Percentiles rank a stretch among this genome's conserved stretches.
phyloP scores from a whole-genome alignment of 2,329 filamentous ascomycete genomes.

The Penicillium aurantiogriseum region DNA sequence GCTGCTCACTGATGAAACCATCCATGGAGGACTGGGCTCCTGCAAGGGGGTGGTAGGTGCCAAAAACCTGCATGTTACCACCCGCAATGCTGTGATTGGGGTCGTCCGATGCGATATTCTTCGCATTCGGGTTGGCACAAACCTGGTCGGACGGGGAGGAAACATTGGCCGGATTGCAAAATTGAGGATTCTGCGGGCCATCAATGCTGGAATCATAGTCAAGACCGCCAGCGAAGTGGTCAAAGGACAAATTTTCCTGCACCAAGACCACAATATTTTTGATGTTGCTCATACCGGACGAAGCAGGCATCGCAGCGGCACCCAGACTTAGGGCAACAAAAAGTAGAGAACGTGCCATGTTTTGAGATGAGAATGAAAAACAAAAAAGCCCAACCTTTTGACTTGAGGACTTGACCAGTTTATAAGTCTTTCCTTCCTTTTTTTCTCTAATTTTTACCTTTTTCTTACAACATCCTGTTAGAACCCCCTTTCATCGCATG shows the following conservation, averaged over 20 bases:
- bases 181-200: constrained; percentile 30
- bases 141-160: constrained; percentile 29
- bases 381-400: not conserved
- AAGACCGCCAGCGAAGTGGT: constrained; percentile 44
- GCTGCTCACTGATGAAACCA: constrained; percentile 47
- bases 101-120: constrained; percentile 43
- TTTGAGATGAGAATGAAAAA: not conserved
- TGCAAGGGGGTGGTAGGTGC: constrained; percentile 37
- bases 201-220: constrained; percentile 39
- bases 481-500: not conserved
- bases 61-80: constrained; percentile 45
- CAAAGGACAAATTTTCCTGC: constrained; percentile 44
- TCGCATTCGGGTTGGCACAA: constrained; percentile 39
- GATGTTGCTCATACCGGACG: constrained; percentile 36
- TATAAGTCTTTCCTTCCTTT: not conserved
- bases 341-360: constrained; percentile 6
- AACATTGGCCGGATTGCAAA: constrained; percentile 44
- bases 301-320: constrained; percentile 8
- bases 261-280: constrained; percentile 52
- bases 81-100: constrained; percentile 46
- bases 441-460: not conserved
- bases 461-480: not conserved
- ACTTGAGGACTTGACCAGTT: not conserved
- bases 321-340: constrained; percentile 9
- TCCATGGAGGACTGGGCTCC: constrained; percentile 34